A percentile compares a stretch with the other conserved stretches of the same genome.
Evolutionary conservation across 2,329 filamentous ascomycete species (phyloP).

Genomic region (Colletotrichum trifolii): DNA sequence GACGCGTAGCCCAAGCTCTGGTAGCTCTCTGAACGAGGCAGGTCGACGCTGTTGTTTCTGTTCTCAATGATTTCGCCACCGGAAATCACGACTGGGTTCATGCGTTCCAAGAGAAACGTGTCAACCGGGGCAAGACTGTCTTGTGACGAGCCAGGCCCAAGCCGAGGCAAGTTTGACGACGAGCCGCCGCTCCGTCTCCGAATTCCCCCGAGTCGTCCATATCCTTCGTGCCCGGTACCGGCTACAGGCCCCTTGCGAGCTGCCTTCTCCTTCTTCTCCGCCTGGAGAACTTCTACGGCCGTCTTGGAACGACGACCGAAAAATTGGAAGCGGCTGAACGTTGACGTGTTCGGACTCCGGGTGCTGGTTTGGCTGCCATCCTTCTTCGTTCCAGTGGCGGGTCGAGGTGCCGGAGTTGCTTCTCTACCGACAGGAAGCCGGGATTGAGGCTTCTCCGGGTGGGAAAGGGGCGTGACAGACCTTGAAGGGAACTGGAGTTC

Average conservation of each 20-base stretch:
- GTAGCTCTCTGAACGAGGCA: conserved; percentile 61
- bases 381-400: conserved; percentile 39
- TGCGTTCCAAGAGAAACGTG: conserved; percentile 69
- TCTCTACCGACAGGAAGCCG: conserved; percentile 49
- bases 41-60: conserved; percentile 62
- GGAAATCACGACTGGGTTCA: conserved; percentile 74
- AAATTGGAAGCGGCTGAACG: conserved; percentile 78
- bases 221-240: conserved; percentile 94
- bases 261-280: conserved; percentile 68
- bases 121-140: conserved; percentile 63
- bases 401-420: conserved; percentile 46
- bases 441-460: conserved; percentile 44
- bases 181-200: conserved; percentile 74
- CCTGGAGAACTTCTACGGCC: conserved; percentile 57
- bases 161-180: conserved; percentile 56
- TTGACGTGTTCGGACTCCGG: conserved; percentile 67
- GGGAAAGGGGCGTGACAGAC: conserved; percentile 48
- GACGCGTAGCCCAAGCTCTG: conserved; percentile 57
- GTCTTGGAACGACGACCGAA: conserved; percentile 80
- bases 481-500: conserved; percentile 47
- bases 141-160: conserved; percentile 59
- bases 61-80: conserved; percentile 73
- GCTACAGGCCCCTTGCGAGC: conserved; percentile 83
- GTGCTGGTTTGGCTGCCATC: conserved; percentile 49
- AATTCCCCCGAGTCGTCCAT: conserved; percentile 71